Conservation (phyloP, 2,329 filamentous ascomycete species). For the Hysterium pulicare region DNA sequence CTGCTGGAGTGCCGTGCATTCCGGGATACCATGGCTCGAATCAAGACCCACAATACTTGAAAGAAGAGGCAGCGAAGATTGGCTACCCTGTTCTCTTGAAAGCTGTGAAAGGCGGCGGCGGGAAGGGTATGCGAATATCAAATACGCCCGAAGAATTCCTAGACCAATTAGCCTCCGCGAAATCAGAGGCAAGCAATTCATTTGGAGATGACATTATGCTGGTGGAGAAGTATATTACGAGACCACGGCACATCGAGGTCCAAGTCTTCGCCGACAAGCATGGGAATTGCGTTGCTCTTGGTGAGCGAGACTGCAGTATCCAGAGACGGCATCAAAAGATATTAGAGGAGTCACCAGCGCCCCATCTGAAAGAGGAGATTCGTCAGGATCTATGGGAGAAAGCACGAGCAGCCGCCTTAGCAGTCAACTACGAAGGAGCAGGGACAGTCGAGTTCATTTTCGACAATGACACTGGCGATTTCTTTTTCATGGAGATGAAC, state of each 20-base stretch:
- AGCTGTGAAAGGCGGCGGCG: conserved; percentile 62
- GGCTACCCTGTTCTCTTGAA: conserved; percentile 64
- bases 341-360: conserved; percentile 63
- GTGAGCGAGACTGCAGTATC: conserved; percentile 64
- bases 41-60: conserved; percentile 63
- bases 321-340: conserved; percentile 66
- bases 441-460: conserved; percentile 69
- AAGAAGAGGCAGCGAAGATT: conserved; percentile 70
- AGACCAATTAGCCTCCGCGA: conserved; percentile 60
- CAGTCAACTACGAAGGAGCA: conserved; percentile 63
- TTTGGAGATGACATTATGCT: conserved; percentile 66
- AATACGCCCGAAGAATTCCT: conserved; percentile 56
- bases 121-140: conserved; percentile 69
- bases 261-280: conserved; percentile 65
- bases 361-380: conserved; percentile 57
- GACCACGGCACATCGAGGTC: conserved; percentile 64
- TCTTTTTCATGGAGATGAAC: conserved; percentile 73
- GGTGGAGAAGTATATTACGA: conserved; percentile 66
- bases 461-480: conserved; percentile 62
- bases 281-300: conserved; percentile 62
- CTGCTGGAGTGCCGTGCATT: conserved; percentile 92
- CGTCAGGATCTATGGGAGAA: conserved; percentile 65
- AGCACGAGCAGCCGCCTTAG: conserved; percentile 59
- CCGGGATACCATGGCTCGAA: conserved; percentile 90
- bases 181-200: conserved; percentile 61